Evolutionary conservation across 352 stramenopile genomes (phyloP), one percentile per base, ranked within the genome.

Genomic region (Plasmopara viticola): DNA sequence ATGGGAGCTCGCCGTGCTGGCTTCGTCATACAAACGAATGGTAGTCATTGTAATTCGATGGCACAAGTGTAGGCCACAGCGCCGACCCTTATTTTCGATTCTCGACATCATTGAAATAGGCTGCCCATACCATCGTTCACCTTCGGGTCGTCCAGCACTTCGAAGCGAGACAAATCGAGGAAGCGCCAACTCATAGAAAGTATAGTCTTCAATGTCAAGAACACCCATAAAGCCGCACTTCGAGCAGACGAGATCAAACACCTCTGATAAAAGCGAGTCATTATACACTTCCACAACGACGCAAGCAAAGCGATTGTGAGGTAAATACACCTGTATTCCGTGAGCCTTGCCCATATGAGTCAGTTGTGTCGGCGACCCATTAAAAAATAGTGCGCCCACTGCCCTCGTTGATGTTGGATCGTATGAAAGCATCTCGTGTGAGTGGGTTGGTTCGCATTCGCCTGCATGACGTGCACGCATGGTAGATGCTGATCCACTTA

Each of bases 21-120:
- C 73, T 62, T 95, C 84, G 34, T 95, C 84, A 48, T 95, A 93
- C 17, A 95, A 68, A 30, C 84, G 82, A 53, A 95, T 89, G 2
- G 84, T 93, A 29, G 79, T 92, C 74, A 91, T 90, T n/a, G 70
- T 72, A 54, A 90, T 84, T 43, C 81, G 88, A 53, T 95, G 84
- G 35, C 84, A 92, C 43, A 95, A 58, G 49, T 95, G 82, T n/a
- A 95, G 58, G 6, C 84, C 82, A 56, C 87, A 58, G 34, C 73
- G 64, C 18, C 76, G 76, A 3, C 84, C 84, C 53, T 68, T 63
- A 40, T 75, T 79, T 20, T 86, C 76, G 29, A 93, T 55, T 8
- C 47, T 74, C 29, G 59, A 60, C 14, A 70, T 66, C 74, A 91
- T 91, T 2, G 70, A 53, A 34, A 95, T 67, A n/a, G 75, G 53